Evolutionary conservation across 1,284 basidiomycete species (phyloP).

Genomic region (Fomes fomentarius): DNA sequence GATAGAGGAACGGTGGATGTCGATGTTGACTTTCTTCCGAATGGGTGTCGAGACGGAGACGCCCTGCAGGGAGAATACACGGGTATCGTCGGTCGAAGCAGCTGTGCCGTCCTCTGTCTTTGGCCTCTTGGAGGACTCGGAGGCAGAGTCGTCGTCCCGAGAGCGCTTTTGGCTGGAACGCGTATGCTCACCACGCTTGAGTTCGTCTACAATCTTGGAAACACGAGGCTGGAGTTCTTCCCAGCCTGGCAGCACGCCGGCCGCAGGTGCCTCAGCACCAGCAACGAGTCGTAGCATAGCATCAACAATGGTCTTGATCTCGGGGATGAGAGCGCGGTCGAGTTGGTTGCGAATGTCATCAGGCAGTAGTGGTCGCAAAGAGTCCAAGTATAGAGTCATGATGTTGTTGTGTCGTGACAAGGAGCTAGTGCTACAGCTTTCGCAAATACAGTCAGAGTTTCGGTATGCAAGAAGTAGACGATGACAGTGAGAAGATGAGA

Average conservation of each 20-base stretch:
- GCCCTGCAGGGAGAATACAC: slow-evolving; percentile 57
- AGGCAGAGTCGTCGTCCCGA: slow-evolving; percentile 24
- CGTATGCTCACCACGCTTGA: slow-evolving; percentile 17
- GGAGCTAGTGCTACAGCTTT: background rate
- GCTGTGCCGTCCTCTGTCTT: slow-evolving; percentile 8
- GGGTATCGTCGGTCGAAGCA: slow-evolving; percentile 37
- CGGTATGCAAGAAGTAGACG: background rate
- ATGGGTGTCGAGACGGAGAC: slow-evolving; percentile 68
- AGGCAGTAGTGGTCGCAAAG: slow-evolving; percentile 19
- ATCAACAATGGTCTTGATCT: slow-evolving; percentile 22
- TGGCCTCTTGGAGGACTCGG: slow-evolving; percentile 14
- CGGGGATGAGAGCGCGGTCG: slow-evolving; percentile 18
- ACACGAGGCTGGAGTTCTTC: slow-evolving; percentile 22
- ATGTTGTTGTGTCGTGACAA: background rate
- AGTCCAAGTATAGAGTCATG: slow-evolving; percentile 19
- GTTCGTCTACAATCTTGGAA: slow-evolving; percentile 17
- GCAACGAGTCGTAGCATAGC: slow-evolving; percentile 28
- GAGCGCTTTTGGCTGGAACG: slow-evolving; percentile 24
- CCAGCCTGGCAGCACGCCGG: slow-evolving; percentile 15
- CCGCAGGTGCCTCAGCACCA: slow-evolving; percentile 20
- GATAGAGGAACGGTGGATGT: slow-evolving; percentile 50
- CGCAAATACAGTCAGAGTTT: background rate
- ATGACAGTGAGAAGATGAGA: background rate
- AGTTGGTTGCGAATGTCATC: slow-evolving; percentile 14
- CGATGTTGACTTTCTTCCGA: slow-evolving; percentile 70